phyloP scores from a whole-genome alignment of 2,329 filamentous ascomycete genomes.

The Fusarium torreyae region DNA sequence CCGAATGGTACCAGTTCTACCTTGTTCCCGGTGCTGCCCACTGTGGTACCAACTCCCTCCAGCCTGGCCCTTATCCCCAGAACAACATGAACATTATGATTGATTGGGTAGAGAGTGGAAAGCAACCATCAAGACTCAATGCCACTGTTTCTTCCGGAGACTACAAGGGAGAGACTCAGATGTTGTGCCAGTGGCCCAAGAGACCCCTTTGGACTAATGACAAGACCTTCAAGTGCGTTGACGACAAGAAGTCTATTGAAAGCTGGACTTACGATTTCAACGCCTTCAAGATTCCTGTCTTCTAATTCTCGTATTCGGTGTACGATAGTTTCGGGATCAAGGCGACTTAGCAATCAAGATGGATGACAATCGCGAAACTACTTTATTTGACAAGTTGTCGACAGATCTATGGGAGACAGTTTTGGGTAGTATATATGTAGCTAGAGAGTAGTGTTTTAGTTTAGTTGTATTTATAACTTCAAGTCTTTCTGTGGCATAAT shows the following conservation, averaged over 20 bases:
- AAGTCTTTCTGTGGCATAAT: no score
- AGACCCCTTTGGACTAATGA: slow-evolving; percentile 3
- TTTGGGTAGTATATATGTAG: no score
- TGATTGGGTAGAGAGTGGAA: slow-evolving; percentile 9
- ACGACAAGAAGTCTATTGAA: slow-evolving; percentile 3
- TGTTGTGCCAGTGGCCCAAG: slow-evolving; percentile 16
- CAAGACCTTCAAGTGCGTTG: not conserved
- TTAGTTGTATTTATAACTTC: no score
- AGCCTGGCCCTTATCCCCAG: slow-evolving; percentile 13
- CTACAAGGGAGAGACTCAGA: slow-evolving; percentile 12
- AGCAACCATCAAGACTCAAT: slow-evolving; percentile 1
- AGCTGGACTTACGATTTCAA: slow-evolving; percentile 4
- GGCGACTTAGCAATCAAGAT: no score
- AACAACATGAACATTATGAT: slow-evolving; percentile 16
- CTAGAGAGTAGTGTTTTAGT: no score
- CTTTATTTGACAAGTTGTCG: no score
- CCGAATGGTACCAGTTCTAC: slow-evolving; percentile 14
- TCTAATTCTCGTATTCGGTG: not conserved
- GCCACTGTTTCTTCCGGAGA: slow-evolving; percentile 2
- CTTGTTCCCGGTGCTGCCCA: slow-evolving; percentile 13
- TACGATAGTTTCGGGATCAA: no score
- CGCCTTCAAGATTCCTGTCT: slow-evolving; percentile 7
- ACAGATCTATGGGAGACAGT: no score
- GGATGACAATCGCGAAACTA: no score
- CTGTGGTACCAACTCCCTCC: slow-evolving; percentile 6